These are phyloP conservation scores for Podospora australis DNA, from an alignment of 495 filamentous ascomycete genomes.

Conservation along the genomic window DNA sequence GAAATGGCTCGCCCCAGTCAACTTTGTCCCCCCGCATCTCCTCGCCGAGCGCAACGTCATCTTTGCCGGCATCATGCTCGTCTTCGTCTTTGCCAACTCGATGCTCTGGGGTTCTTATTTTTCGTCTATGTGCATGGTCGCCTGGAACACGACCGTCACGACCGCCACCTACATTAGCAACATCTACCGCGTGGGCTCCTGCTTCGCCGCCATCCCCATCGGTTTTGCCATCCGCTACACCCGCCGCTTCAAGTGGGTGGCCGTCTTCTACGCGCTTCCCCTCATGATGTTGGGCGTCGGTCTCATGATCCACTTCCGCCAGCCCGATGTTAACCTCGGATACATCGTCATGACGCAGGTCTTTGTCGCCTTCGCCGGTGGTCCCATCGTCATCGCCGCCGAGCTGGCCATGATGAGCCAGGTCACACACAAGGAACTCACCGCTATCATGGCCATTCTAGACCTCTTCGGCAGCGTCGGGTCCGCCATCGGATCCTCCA, in stretches of 20 bases:
- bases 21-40: constrained; percentile 53
- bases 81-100: constrained; percentile 51
- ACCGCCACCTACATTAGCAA: constrained; percentile 58
- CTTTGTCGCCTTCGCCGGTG: constrained; percentile 64
- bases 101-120: constrained; percentile 61
- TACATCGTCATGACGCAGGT: constrained; percentile 69
- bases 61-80: constrained; percentile 48
- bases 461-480: constrained; percentile 56
- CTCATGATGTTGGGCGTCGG: constrained; percentile 64
- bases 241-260: constrained; percentile 55
- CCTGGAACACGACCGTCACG: constrained; percentile 49
- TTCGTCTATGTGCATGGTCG: constrained; percentile 60
- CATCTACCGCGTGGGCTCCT: constrained; percentile 64
- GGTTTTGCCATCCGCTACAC: constrained; percentile 50
- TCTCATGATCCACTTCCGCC: constrained; percentile 45
- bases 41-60: constrained; percentile 56
- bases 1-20: constrained; percentile 42
- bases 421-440: constrained; percentile 55
- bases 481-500: constrained; percentile 52
- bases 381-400: constrained; percentile 48
- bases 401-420: constrained; percentile 64
- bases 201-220: constrained; percentile 60
- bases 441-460: constrained; percentile 55
- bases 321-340: constrained; percentile 44
- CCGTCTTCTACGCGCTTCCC: constrained; percentile 55